phyloP scores from a whole-genome alignment of 2,329 filamentous ascomycete genomes.

The Arthrobotrys iridis region DNA sequence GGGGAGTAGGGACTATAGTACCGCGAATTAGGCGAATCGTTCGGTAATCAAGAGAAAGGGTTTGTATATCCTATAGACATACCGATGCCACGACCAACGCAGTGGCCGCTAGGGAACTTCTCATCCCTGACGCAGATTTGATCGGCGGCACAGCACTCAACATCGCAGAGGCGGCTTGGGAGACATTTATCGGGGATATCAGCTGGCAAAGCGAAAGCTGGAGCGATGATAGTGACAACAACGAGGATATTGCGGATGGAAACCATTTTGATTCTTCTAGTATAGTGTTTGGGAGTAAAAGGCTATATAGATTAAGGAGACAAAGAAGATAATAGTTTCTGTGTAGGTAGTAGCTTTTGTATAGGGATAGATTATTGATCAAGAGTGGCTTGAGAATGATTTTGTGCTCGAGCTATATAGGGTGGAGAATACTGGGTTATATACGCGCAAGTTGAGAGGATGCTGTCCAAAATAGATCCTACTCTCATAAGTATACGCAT shows the following conservation, averaged over 20 bases:
- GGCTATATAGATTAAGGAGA: too few species aligned
- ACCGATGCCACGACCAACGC: constrained; percentile 10
- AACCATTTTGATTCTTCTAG: constrained; percentile 5
- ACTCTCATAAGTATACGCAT: too few species aligned
- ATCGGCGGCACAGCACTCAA: constrained; percentile 2
- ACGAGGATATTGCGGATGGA: constrained; percentile 10
- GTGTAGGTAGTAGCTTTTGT: neutral
- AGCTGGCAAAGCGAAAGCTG: constrained; percentile 7
- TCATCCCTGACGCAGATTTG: constrained; percentile 1
- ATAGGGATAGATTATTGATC: neutral
- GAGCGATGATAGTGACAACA: neutral
- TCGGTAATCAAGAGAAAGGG: too few species aligned
- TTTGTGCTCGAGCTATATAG: too few species aligned
- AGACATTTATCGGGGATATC: constrained; percentile 18
- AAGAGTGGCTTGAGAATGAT: neutral
- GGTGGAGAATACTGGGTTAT: neutral
- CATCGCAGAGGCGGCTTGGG: neutral
- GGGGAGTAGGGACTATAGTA: neutral
- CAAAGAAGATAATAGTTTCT: too few species aligned
- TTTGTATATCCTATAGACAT: neutral
- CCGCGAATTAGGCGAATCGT: neutral
- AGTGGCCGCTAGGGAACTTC: neutral
- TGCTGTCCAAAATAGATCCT: neutral
- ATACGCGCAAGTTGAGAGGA: neutral
- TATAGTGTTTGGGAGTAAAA: too few species aligned